Evolutionary conservation across 768 basidiomycete genomes (phyloP).

Genomic region (Termitomyces sp.): DNA sequence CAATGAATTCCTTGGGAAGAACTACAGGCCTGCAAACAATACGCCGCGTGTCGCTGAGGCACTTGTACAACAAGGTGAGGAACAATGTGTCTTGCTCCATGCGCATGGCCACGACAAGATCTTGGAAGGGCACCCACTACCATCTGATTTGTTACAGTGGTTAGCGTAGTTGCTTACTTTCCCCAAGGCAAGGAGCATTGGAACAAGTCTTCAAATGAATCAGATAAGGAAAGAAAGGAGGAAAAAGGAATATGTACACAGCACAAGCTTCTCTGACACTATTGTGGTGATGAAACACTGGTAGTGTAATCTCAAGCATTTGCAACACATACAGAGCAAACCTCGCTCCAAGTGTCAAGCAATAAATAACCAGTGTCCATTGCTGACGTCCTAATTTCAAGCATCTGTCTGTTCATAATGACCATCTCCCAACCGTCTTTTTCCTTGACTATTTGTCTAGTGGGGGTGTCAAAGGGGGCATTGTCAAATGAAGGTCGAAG

Average conservation of each 20-base stretch:
- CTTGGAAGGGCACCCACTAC: too few relatives aligned
- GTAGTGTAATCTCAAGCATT: conserved; percentile 66
- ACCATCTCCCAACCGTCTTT: not conserved
- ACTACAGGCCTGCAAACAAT: too few relatives aligned
- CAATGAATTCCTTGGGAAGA: too few relatives aligned
- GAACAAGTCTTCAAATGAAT: not conserved
- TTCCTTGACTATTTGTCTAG: not conserved
- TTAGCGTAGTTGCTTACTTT: too few relatives aligned
- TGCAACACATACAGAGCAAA: conserved; percentile 39
- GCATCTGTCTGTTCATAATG: not conserved
- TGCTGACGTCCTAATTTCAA: not conserved
- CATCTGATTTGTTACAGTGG: not conserved
- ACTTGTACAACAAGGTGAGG: too few relatives aligned
- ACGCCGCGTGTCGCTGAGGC: too few relatives aligned
- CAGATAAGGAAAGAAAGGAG: not conserved
- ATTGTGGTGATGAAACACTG: conserved; percentile 78
- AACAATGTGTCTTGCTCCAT: too few relatives aligned
- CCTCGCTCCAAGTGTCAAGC: not conserved
- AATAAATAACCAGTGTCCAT: not conserved
- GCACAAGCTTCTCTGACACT: conserved; percentile 77
- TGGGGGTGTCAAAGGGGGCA: too few relatives aligned
- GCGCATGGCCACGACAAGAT: too few relatives aligned
- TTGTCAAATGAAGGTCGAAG: too few relatives aligned
- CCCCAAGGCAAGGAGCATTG: not conserved
- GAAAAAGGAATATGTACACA: conserved; percentile 42